Base-by-base conservation (phyloP, 108 stramenopile genomes). In the Fistulifera pelliculosa region DNA sequence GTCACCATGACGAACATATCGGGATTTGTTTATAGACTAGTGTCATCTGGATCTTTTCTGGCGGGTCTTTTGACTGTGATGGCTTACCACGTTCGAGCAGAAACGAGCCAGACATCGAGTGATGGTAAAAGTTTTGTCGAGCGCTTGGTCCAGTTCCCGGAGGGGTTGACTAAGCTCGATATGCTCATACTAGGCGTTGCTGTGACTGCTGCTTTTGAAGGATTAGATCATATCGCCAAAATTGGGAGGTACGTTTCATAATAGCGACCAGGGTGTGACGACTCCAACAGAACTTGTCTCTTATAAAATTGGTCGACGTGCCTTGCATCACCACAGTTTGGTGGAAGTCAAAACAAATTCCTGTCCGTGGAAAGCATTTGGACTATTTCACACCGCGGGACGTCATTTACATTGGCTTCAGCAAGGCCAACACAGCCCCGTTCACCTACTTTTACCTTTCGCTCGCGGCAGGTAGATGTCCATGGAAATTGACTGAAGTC, bases 291-390 rank as follows among this genome's bases (percentile, higher is more conserved):
- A 3, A 35, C 8, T 8, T 35, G 6, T 35, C 8, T 35, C 31
- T 35, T 3, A 35, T 35, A 35, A 35, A 35, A n/a, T n/a, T n/a
- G n/a, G n/a, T n/a, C n/a, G n/a, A n/a, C n/a, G n/a, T n/a, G n/a
- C n/a, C n/a, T n/a, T n/a, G n/a, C n/a, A n/a, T 54, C 8, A 25
- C 14, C 22, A 8, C 27, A 67, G 76, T 47, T 38, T 73, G 61
- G 68, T 25, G 65, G 13, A 47, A 57, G 38, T 42, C 60, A 24
- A 56, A 71, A 31, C 49, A 49, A 40, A 84, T 90, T 52, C 88
- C 88, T 25, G 88, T 90, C 23, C 70, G 88, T 49, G 88, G 88
- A 17, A 86, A 91, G 59, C 89, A 91, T 60, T 60, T 91, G 50
- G 89, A 91, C 57, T 71, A 80, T 10, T 75, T 93, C 7, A 72